Base-by-base conservation (phyloP, 2,329 filamentous ascomycete species). In the Raffaelea ambrosiae region DNA sequence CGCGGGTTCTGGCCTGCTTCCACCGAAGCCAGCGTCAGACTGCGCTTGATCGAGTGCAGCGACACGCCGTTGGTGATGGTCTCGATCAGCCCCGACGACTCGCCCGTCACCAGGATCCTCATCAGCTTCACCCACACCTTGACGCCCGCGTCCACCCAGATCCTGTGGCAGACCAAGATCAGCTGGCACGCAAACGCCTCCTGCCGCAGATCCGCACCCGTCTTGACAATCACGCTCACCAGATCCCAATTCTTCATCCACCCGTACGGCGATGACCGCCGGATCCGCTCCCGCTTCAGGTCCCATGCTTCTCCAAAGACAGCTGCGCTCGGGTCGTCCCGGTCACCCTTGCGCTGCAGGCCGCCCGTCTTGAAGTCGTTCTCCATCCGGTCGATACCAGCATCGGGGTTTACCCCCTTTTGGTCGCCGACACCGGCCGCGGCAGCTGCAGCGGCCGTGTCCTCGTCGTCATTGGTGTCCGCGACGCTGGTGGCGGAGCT, bases 201-300 rank as follows among this genome's bases (percentile, higher is more conserved):
- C 67, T 93, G 87, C 44, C 87, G 76, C 52, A 93, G 69, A 65
- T 93, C 86, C 3, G 84, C 84, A 3, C 87, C 86, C 11, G 87
- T 93, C 69, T 93, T 93, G 57, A 93, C 84, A 59, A 93, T 93
- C 51, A 93, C 86, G 60, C 85, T 90, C 53, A 93, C 74, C 21
- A 93, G 73, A 59, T 93, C 87, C 87, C 87, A 93, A 60, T 89
- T 91, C 67, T 87, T 87, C 82, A 89, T 88, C 80, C 85, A 88
- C 10, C 87, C 87, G 60, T 90, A 93, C 0, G 87, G 87, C 1
- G 86, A 91, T 1, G 86, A 86, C 57, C 86, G 84, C 52, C 87
- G 77, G 61, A 93, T 88, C 19, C 87, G 84, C 64, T 91, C 87
- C 58, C 85, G 87, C 65, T 93, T 93, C 48, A 82, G 76, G 56